Conservation (phyloP, 805 yeast genomes). For the Priceomyces fermenticarens region DNA sequence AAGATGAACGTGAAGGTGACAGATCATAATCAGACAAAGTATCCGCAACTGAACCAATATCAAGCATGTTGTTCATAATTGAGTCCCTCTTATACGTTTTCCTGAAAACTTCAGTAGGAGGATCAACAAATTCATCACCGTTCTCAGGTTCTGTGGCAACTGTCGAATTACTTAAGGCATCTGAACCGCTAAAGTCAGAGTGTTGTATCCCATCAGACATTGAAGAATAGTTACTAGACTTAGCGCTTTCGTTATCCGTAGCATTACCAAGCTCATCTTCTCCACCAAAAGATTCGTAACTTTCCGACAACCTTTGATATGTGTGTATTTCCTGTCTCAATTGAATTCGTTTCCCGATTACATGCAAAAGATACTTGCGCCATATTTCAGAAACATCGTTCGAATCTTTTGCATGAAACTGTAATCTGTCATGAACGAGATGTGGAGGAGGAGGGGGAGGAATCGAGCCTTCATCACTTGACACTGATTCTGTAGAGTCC, state of each 20-base stretch:
- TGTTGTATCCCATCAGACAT: no score
- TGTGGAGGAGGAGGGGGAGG: conserved; percentile 31
- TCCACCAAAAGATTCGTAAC: conserved; percentile 1
- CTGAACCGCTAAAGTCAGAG: no score
- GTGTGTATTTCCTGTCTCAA: conserved; percentile 38
- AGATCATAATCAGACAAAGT: conserved; percentile 1
- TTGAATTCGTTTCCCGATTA: conserved; percentile 35
- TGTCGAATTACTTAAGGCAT: neutral
- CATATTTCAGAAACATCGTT: conserved; percentile 20
- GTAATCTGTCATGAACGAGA: conserved; percentile 2
- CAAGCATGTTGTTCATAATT: conserved; percentile 44
- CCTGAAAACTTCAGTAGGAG: conserved; percentile 19
- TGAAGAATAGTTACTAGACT: neutral
- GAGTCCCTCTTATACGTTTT: conserved; percentile 33
- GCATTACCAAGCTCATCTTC: neutral
- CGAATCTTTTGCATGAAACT: neutral
- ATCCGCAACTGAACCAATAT: conserved; percentile 24
- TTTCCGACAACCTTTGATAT: conserved; percentile 24
- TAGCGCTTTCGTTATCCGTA: neutral
- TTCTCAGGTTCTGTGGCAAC: neutral
- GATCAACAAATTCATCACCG: conserved; percentile 4
- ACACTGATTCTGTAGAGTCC: no score
- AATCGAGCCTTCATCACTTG: conserved; percentile 4
- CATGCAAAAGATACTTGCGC: conserved; percentile 33
- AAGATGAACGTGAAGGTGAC: conserved; percentile 1